Base-by-base conservation (phyloP, 129 eudicot genomes). In the Pittosporum tobira region DNA sequence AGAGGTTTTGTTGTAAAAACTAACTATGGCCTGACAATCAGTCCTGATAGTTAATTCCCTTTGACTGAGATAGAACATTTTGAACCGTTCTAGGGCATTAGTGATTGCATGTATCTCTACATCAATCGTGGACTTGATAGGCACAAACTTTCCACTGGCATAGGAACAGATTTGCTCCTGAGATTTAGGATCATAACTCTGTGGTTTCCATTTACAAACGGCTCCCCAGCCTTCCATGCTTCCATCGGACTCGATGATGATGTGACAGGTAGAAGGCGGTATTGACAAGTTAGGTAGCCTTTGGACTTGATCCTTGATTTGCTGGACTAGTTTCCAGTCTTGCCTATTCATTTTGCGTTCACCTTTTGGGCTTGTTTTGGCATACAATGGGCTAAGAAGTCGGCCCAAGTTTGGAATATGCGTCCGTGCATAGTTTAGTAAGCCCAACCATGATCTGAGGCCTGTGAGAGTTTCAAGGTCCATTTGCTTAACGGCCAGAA, bases 1-100 rank as follows among this genome's bases (percentile, higher is more conserved):
- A 26, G 4, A 22, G 1, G 65, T 25, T 48, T 62, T 62, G 0
- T 48, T 47, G 22, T 47, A 47, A 18, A 62, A 62, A 9, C 57
- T 47, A 10, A 62, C 21, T 0, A 62, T 62, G 0, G 67, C 57
- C 4, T 62, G 67, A 10, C 67, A 62, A 15, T 62, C 46, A 0
- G 67, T 62, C n/a, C 46, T 29, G 0, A 48, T 22, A 3, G 57
- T 47, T 0, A 48, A 8, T 10, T 62, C 53, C 14, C 19, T 0
- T n/a, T 61, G 38, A 1, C 25, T 51, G 1, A 61, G 38, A 22
- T 61, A 61, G 16, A 37, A 45, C 2, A 61, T 26, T 8, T 61
- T 61, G 1, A 61, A 7, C 12, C 16, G 21, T 9, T 61, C 40
- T 0, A 61, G 16, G 1, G 40, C 3, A 2, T 61, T 42, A 3